Conservation (phyloP, 2,329 filamentous ascomycete species). For the Trichoderma sp. region DNA sequence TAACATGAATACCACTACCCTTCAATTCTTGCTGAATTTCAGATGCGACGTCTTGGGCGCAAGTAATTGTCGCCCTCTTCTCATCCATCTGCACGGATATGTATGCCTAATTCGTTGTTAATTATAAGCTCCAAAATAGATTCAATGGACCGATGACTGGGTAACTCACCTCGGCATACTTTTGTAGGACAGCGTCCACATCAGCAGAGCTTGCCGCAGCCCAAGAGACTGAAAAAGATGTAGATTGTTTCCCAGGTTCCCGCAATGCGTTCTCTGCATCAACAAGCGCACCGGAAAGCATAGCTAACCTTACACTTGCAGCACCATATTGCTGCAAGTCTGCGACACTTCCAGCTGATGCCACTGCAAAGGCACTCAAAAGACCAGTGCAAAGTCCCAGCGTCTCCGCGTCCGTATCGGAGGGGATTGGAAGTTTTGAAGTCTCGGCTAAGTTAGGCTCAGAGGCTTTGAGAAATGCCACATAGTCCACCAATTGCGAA, state of each 20-base stretch:
- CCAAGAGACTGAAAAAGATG: constrained; percentile 38
- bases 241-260: constrained; percentile 31
- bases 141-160: not conserved
- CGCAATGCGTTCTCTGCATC: constrained; percentile 25
- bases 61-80: not conserved
- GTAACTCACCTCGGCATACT: constrained; percentile 24
- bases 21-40: not conserved
- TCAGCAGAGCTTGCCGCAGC: constrained; percentile 32
- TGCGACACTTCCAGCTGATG: not conserved
- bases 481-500: constrained; percentile 38
- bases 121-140: not conserved
- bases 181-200: constrained; percentile 22
- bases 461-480: not conserved
- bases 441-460: not conserved
- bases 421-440: not conserved
- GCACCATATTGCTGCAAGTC: not conserved
- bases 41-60: not conserved
- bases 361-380: not conserved
- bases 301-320: too few species aligned
- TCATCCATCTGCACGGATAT: not conserved
- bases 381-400: not conserved
- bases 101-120: not conserved
- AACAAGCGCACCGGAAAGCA: not conserved
- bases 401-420: not conserved
- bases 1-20: not conserved